A percentile compares a stretch with the other conserved stretches of the same genome.
phyloP scores from a whole-genome alignment of 2,329 filamentous ascomycete genomes.

The Phialophora tarda region DNA sequence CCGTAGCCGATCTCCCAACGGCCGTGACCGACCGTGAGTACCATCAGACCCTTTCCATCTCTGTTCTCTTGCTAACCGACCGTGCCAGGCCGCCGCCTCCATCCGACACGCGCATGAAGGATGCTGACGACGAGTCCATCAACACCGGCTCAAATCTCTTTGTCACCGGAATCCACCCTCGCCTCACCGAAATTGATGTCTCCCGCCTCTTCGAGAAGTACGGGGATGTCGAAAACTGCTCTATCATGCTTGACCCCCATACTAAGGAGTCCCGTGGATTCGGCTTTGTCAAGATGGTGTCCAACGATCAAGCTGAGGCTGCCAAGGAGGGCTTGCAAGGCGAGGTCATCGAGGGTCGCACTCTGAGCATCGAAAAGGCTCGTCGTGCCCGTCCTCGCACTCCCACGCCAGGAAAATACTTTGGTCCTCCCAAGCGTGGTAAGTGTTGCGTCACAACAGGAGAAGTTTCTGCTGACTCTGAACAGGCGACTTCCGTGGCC shows the following conservation, averaged over 20 bases:
- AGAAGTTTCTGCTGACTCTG: conserved; percentile 35
- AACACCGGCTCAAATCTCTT: conserved; percentile 99
- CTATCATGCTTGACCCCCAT: conserved; percentile 99
- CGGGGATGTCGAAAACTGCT: conserved; percentile 97
- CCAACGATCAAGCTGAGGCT: conserved; percentile 91
- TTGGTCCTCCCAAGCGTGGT: conserved; percentile 97
- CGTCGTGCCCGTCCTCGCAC: conserved; percentile 92
- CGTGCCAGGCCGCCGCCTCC: conserved; percentile 52
- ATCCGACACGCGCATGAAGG: conserved; percentile 53
- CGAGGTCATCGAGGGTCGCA: conserved; percentile 92
- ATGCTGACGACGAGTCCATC: conserved; percentile 67
- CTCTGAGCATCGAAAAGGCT: conserved; percentile 97
- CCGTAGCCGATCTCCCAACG: conserved; percentile 69
- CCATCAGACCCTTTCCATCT: conserved; percentile 8
- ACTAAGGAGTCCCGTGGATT: conserved; percentile 98
- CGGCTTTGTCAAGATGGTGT: conserved; percentile 99
- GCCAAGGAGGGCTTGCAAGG: conserved; percentile 96
- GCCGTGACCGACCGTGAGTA: conserved; percentile 60
- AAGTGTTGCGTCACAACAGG: conserved; percentile 49
- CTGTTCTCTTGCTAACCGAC: conserved; percentile 31
- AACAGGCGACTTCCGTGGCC: conserved; percentile 53
- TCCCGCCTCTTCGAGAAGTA: conserved; percentile 98
- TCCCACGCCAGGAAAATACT: conserved; percentile 98
- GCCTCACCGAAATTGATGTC: conserved; percentile 86
- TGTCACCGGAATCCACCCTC: conserved; percentile 96